Evolutionary conservation across 2,329 filamentous ascomycete species (phyloP).

Genomic region (Aureobasidium sp.): DNA sequence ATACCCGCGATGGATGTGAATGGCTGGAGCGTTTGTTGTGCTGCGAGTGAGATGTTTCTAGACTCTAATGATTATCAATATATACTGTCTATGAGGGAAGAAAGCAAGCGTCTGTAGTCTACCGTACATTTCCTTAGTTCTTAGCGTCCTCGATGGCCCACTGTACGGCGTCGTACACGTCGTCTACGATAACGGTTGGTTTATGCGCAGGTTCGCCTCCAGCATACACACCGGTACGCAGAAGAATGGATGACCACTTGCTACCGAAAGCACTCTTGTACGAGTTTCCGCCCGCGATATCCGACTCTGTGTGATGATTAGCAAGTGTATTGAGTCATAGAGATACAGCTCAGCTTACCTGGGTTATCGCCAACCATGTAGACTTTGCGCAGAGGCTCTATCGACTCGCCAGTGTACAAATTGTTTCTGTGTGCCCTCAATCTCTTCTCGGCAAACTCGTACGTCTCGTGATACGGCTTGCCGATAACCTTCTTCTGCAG

Average conservation of each 20-base stretch:
- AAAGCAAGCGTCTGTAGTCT: not conserved
- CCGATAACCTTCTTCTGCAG: slow-evolving; percentile 65
- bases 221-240: slow-evolving; percentile 71
- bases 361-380: slow-evolving; percentile 79
- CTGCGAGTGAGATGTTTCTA: not conserved
- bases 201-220: slow-evolving; percentile 51
- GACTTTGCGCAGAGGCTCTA: slow-evolving; percentile 57
- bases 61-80: not conserved
- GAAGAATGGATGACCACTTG: slow-evolving; percentile 71
- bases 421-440: slow-evolving; percentile 54
- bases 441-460: slow-evolving; percentile 73
- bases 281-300: slow-evolving; percentile 80
- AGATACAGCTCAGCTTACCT: slow-evolving; percentile 15
- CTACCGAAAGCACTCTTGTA: slow-evolving; percentile 61
- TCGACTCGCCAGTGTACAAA: slow-evolving; percentile 34
- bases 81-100: not conserved
- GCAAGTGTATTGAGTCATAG: not conserved
- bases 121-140: slow-evolving; percentile 22
- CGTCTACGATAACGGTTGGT: slow-evolving; percentile 61
- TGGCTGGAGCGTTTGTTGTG: not conserved
- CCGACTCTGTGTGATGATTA: slow-evolving; percentile 54
- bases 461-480: slow-evolving; percentile 73
- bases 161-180: slow-evolving; percentile 69
- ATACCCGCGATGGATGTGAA: not conserved
- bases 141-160: slow-evolving; percentile 61